A percentile compares a stretch with the other conserved stretches of the same genome.
Evolutionary conservation across 352 stramenopile genomes (phyloP).

Genomic region (Phytophthora pinifolia): DNA sequence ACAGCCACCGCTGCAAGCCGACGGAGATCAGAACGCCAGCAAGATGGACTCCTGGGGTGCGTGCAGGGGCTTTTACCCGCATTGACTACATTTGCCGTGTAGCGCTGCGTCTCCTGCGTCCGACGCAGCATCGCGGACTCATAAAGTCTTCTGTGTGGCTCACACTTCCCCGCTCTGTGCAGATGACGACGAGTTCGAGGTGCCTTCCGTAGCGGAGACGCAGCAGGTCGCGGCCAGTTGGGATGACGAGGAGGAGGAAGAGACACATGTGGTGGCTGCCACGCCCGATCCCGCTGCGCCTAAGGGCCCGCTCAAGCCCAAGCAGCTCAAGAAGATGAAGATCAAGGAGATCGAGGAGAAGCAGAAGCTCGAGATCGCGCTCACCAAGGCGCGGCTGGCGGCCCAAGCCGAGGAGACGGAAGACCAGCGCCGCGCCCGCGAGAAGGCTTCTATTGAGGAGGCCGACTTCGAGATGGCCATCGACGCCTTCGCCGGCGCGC

Average conservation of each 20-base stretch:
- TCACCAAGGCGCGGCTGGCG: constrained; percentile 72
- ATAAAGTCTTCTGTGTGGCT: constrained; percentile 9
- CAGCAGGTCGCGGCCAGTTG: constrained; percentile 56
- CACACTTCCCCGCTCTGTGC: not conserved
- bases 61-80: constrained; percentile 14
- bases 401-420: constrained; percentile 69
- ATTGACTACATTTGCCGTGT: not conserved
- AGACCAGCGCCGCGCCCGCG: constrained; percentile 55
- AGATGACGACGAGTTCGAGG: constrained; percentile 88
- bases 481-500: constrained; percentile 65
- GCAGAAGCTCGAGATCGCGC: constrained; percentile 69
- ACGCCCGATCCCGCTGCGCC: constrained; percentile 28
- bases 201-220: constrained; percentile 51
- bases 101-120: not conserved
- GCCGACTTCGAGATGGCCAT: constrained; percentile 78
- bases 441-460: constrained; percentile 65
- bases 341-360: constrained; percentile 87
- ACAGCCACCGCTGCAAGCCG: constrained; percentile 2
- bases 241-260: constrained; percentile 80
- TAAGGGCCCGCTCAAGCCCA: constrained; percentile 75
- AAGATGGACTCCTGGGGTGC: constrained; percentile 83
- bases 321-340: constrained; percentile 88
- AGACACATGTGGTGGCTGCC: constrained; percentile 34
- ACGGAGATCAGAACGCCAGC: not conserved
- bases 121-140: not conserved